A percentile compares a stretch with the other conserved stretches of the same genome.
phyloP scores from a whole-genome alignment of 2,329 filamentous ascomycete species.

The Calonectria naviculata region DNA sequence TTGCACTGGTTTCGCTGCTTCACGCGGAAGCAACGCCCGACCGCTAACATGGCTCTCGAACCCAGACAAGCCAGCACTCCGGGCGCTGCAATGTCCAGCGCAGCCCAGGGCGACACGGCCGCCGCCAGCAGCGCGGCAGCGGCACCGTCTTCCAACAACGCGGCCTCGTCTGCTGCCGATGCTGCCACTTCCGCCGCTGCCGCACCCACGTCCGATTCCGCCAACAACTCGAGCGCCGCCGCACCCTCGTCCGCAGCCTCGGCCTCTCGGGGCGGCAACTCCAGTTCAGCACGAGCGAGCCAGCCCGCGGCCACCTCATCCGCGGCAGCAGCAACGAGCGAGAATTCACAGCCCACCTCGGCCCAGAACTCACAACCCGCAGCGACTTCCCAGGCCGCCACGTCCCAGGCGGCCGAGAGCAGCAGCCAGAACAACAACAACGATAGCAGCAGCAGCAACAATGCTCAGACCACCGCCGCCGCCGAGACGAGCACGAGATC shows the following conservation, averaged over 20 bases:
- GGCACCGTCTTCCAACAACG: too few relatives aligned
- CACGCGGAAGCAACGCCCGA: constrained; percentile 21
- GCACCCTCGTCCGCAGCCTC: constrained; percentile 6
- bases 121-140: too few relatives aligned
- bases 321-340: background rate
- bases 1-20: constrained; percentile 6
- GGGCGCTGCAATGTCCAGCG: constrained; percentile 49
- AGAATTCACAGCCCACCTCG: background rate
- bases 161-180: background rate
- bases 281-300: background rate
- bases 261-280: constrained; percentile 7
- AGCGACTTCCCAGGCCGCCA: background rate
- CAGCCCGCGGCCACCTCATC: background rate
- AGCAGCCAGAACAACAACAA: constrained; percentile 21
- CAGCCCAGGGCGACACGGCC: constrained; percentile 33
- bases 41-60: constrained; percentile 49
- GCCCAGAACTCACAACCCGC: background rate
- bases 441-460: constrained; percentile 11
- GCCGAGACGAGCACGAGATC: constrained; percentile 10
- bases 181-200: constrained; percentile 17
- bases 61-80: constrained; percentile 41
- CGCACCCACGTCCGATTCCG: constrained; percentile 4
- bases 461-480: constrained; percentile 23
- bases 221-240: constrained; percentile 14
- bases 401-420: constrained; percentile 11